A percentile compares a stretch with the other conserved stretches of the same genome.
Evolutionary conservation across 2,329 filamentous ascomycete genomes (phyloP).

Genomic region (Raffaelea arxii): DNA sequence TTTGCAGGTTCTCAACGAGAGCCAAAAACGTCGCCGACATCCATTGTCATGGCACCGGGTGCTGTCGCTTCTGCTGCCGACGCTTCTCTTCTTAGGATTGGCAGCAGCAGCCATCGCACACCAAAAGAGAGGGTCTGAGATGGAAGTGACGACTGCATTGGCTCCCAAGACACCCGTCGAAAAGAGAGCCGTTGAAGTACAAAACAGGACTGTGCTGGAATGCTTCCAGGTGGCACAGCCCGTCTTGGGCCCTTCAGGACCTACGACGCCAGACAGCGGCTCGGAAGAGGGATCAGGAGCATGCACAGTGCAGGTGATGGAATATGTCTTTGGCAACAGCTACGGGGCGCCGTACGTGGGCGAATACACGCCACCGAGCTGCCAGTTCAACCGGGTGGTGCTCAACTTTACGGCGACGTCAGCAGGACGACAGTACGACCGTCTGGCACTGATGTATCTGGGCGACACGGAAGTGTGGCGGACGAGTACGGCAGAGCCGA

Average conservation of each 20-base stretch:
- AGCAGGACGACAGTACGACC: constrained; percentile 64
- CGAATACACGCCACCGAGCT: constrained; percentile 55
- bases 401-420: constrained; percentile 70
- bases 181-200: no score
- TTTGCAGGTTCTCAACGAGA: no score
- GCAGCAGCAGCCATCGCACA: no score
- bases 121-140: no score
- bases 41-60: no score
- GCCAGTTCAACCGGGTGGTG: constrained; percentile 62
- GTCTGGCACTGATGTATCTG: constrained; percentile 66
- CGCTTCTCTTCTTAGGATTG: no score
- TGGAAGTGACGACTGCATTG: no score
- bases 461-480: constrained; percentile 73
- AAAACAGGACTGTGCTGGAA: no score
- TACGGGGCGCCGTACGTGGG: constrained; percentile 67
- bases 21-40: no score
- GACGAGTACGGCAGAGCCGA: constrained; percentile 75
- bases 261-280: constrained; percentile 25
- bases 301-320: constrained; percentile 54
- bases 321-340: constrained; percentile 60
- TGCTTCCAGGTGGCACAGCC: constrained; percentile 64
- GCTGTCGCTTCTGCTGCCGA: no score
- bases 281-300: constrained; percentile 16
- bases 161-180: no score
- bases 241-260: constrained; percentile 40